Base-by-base conservation (phyloP, 73 alveolate species). In the Uronychia binucleata region DNA sequence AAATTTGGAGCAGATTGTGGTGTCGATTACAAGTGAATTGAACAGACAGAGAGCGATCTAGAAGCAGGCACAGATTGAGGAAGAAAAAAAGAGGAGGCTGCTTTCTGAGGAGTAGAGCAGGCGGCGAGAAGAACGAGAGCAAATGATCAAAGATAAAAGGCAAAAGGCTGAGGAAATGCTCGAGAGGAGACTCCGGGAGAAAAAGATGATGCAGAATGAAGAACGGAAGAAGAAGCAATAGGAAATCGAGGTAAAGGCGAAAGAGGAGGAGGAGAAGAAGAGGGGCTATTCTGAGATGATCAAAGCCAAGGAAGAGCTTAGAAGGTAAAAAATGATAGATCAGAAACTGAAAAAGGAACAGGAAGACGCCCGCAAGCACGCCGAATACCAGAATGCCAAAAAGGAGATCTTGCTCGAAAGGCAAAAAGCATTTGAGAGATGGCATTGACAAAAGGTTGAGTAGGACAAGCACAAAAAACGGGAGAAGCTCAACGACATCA, bases 71-170 rank as follows among this genome's bases (percentile, higher is more conserved):
- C 33, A 83, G 46, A 33, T 79, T 28, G 60, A 76, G 34, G 59
- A 80, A 59, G 76, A 86, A 79, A 59, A 28, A 83, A n/a, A 77
- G 1, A 77, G 59, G 77, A 79, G 74, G 57, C 26, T 60, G 5
- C 35, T 34, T 26, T 8, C 28, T 26, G 87, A 86, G n/a, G 46
- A 86, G 77, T 31, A 76, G 83, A 78, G 59, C 57, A 86, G 79
- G 79, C 79, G 75, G 34, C 34, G 81, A 26, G 81, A 75, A 75
- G 81, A 75, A 28, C 35, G 58, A 5, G 28, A 26, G 5, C 1
- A 26, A 5, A 28, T 32, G 1, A 8, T 28, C 1, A 25, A 75
- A 30, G 57, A 75, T 5, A 75, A 75, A 30, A 26, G 81, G 19
- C 19, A 13, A 14, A 28, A 67, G 30, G 78, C 78, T n/a, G 78